Conservation (phyloP, 1,139 yeast genomes). For the Wickerhamomyces sp. region DNA sequence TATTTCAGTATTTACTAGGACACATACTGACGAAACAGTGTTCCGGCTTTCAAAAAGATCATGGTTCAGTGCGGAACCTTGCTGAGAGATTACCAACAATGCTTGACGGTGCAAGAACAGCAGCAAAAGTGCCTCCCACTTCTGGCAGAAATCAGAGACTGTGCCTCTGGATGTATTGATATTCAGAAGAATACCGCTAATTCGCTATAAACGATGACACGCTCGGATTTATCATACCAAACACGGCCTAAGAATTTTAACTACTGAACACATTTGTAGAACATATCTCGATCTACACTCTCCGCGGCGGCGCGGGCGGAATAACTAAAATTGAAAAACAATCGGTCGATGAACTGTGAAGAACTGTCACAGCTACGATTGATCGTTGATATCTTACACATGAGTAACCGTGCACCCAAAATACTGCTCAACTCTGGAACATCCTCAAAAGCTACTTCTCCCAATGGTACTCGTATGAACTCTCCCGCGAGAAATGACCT, state of each 20-base stretch:
- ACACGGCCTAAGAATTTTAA: too few species aligned
- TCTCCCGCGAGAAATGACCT: constrained; percentile 1
- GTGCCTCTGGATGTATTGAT: constrained; percentile 21
- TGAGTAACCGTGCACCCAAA: constrained; percentile 5
- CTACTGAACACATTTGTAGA: too few species aligned
- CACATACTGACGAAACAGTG: constrained; percentile 16
- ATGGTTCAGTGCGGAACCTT: constrained; percentile 24
- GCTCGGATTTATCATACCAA: too few species aligned
- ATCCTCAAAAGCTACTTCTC: constrained; percentile 3
- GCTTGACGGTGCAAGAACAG: constrained; percentile 23
- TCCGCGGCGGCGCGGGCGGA: too few species aligned
- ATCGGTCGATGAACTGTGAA: not conserved
- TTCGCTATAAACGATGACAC: constrained; percentile 1
- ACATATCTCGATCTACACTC: too few species aligned
- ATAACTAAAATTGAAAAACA: not conserved
- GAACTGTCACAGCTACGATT: too few species aligned
- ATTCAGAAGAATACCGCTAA: constrained; percentile 14
- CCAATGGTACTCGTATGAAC: constrained; percentile 1
- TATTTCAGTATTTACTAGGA: not conserved
- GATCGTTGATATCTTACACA: too few species aligned
- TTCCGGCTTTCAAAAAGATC: constrained; percentile 29
- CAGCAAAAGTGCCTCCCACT: constrained; percentile 12
- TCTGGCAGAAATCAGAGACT: constrained; percentile 17
- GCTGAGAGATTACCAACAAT: constrained; percentile 25
- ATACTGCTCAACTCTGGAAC: constrained; percentile 11